Evolutionary conservation across 805 yeast species (phyloP), one percentile per base, ranked within the genome.

Genomic region (Saturnispora serradocipensis): DNA sequence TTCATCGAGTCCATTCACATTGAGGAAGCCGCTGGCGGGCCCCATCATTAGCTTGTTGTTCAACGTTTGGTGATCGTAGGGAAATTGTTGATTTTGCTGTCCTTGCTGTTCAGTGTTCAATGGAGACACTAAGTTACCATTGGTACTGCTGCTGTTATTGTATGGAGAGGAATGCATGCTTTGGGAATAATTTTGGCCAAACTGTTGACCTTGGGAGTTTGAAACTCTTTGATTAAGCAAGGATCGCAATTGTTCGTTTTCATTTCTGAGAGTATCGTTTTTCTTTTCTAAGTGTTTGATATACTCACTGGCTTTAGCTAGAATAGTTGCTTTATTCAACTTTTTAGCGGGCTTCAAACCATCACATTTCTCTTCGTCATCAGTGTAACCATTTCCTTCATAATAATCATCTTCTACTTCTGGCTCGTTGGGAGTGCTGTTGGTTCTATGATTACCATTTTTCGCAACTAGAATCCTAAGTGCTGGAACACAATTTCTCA

Each of bases 401-500:
- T 72, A 81, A 22, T 74, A 69, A 52, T 76, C 78, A 38, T 69
- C 73, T 43, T 74, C 75, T 15, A 58, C 67, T 51, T 71, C 75
- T 18, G 30, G 45, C 35, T 72, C 75, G 46, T 72, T 72, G 43
- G 70, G 71, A 3, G 70, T 46, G 34, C 55, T 57, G 32, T 56
- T 55, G 1, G 62, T 73, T 63, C 61, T 72, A 59, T 58, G 66
- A 44, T 53, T 54, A 54, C 62, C 73, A 60, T 55, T 68, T 67
- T 48, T 65, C 3, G 72, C 64, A 15, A 67, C 64, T 22, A 69
- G 46, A 30, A 77, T 74, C 50, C 87, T 73, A 50, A 88, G 72
- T 3, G 93, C 71, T 2, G 96, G 96, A 28, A 87, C 95, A 30
- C 88, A 83, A 58, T 85, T 87, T 62, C 90, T 72, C 42, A 86